These are phyloP conservation scores for Solanum hybrid DNA, from an alignment of 305 asterid genomes.

Conservation along the genomic window DNA sequence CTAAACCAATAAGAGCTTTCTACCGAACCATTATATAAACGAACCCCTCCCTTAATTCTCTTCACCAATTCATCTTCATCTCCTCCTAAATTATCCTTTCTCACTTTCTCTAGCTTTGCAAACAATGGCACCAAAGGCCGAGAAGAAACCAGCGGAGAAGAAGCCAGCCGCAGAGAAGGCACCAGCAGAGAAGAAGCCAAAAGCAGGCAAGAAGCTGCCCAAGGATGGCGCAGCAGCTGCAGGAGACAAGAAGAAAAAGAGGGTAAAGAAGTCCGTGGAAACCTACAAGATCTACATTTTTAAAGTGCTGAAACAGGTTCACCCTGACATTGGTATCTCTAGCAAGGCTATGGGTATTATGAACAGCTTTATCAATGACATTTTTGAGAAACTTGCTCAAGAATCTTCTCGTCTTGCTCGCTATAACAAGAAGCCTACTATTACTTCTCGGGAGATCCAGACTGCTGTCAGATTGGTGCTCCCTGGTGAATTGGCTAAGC, in stretches of 20 bases:
- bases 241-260: conserved; percentile 16
- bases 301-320: neutral
- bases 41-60: neutral
- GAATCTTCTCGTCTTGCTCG: neutral
- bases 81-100: neutral
- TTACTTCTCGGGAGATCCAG: neutral
- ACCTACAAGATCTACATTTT: neutral
- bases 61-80: neutral
- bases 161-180: neutral
- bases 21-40: neutral
- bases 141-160: neutral
- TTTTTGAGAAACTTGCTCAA: neutral
- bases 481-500: conserved; percentile 1
- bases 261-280: conserved; percentile 4
- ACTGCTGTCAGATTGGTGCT: neutral
- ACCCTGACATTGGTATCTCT: neutral
- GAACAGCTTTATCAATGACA: neutral
- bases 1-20: conserved; percentile 21
- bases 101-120: conserved; percentile 15
- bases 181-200: neutral
- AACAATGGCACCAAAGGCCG: neutral
- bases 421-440: neutral
- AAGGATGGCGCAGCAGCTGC: conserved; percentile 20
- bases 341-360: neutral
- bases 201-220: conserved; percentile 10